These are phyloP conservation scores for Pichia sporocuriosa DNA, from an alignment of 805 yeast species.

Conservation along the genomic window DNA sequence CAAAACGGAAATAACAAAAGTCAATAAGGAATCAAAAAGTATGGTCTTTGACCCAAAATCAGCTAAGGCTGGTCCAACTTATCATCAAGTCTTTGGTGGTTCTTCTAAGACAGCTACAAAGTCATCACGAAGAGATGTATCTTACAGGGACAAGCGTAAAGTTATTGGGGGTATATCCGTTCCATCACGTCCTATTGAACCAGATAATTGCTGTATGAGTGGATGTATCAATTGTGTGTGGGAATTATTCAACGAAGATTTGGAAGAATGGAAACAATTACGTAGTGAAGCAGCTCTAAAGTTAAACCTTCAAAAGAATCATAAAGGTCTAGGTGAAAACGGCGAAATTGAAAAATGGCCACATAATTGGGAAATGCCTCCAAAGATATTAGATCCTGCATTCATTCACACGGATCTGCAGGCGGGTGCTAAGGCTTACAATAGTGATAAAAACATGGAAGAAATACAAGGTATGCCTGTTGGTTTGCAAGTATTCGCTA, in stretches of 20 bases:
- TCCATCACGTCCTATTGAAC: slow-evolving; percentile 80
- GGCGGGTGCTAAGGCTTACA: slow-evolving; percentile 5
- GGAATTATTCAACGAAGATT: slow-evolving; percentile 86
- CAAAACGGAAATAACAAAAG: slow-evolving; percentile 2
- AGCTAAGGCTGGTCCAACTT: slow-evolving; percentile 16
- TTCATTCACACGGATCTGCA: slow-evolving; percentile 38
- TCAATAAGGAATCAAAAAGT: slow-evolving; percentile 7
- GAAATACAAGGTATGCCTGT: slow-evolving; percentile 59
- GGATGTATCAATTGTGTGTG: slow-evolving; percentile 97
- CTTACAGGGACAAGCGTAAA: slow-evolving; percentile 28
- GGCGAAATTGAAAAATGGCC: slow-evolving; percentile 49
- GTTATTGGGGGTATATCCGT: slow-evolving; percentile 62
- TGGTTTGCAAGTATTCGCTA: slow-evolving; percentile 74
- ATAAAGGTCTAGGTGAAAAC: slow-evolving; percentile 26
- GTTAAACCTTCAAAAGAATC: slow-evolving; percentile 32
- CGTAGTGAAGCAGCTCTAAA: slow-evolving; percentile 50
- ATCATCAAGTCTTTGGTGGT: slow-evolving; percentile 27
- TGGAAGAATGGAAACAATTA: slow-evolving; percentile 68
- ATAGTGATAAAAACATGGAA: slow-evolving; percentile 20
- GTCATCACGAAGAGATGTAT: slow-evolving; percentile 32
- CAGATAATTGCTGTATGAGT: slow-evolving; percentile 95
- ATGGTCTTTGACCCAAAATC: slow-evolving; percentile 25
- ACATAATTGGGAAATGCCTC: slow-evolving; percentile 52
- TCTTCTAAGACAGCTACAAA: slow-evolving; percentile 27
- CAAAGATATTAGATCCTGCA: slow-evolving; percentile 32